Evolutionary conservation across 176 grass and related monocot genomes (phyloP).

Genomic region (Canna indica): DNA sequence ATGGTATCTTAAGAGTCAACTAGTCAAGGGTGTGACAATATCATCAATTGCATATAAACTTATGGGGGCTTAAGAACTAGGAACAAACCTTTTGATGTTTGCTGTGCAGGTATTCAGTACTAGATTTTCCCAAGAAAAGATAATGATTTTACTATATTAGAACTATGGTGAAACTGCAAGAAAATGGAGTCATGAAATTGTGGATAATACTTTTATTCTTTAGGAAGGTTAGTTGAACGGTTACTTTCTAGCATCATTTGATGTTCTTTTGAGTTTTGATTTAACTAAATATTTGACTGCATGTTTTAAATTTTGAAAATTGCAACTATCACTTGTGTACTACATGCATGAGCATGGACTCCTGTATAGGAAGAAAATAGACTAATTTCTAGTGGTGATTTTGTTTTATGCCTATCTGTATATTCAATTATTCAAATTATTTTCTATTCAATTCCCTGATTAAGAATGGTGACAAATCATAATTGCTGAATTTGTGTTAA

Average conservation of each 20-base stretch:
- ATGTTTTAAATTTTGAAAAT: not conserved
- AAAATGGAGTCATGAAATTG: not conserved
- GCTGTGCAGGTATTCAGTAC: not conserved
- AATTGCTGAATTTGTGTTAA: too few relatives aligned
- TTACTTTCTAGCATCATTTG: not conserved
- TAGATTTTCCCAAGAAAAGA: too few relatives aligned
- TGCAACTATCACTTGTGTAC: too few relatives aligned
- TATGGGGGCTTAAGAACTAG: not conserved
- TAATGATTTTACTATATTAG: not conserved
- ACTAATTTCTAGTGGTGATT: too few relatives aligned
- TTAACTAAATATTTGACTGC: not conserved
- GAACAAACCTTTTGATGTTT: not conserved
- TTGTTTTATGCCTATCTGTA: too few relatives aligned
- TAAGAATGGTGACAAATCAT: too few relatives aligned
- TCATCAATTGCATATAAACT: not conserved
- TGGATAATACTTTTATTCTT: not conserved
- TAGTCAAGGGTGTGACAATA: not conserved
- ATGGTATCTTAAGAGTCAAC: too few relatives aligned
- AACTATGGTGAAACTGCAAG: not conserved
- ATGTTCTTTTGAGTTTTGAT: not conserved
- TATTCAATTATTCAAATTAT: too few relatives aligned
- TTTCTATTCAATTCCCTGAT: too few relatives aligned
- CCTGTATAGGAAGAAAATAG: not conserved
- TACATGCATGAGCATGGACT: too few relatives aligned
- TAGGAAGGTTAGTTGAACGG: not conserved